These are phyloP conservation scores for Dendryphion nanum DNA, from an alignment of 2,329 filamentous ascomycete species.

Conservation along the genomic window DNA sequence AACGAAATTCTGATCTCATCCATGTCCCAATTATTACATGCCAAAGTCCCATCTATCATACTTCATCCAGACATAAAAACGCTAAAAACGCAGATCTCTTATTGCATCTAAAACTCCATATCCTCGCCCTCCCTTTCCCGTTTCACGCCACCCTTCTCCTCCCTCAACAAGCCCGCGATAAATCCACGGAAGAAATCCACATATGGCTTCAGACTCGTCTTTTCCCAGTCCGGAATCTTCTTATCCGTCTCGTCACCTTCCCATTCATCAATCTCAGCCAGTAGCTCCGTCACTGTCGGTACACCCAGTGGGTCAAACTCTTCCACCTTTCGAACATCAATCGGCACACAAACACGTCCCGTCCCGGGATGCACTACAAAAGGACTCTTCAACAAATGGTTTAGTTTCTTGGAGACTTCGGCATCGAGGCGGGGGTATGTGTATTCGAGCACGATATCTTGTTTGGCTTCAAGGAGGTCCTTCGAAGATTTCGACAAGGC, in stretches of 20 bases:
- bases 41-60: too few species aligned
- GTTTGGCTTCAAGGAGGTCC: slow-evolving; percentile 82
- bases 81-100: too few species aligned
- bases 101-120: slow-evolving; percentile 67
- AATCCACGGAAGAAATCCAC: slow-evolving; percentile 86
- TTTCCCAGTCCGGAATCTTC: slow-evolving; percentile 83
- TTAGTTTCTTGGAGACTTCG: slow-evolving; percentile 95
- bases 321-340: slow-evolving; percentile 71
- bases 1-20: slow-evolving; percentile 1
- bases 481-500: slow-evolving; percentile 70
- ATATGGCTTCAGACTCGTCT: slow-evolving; percentile 91
- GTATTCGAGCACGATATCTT: slow-evolving; percentile 95
- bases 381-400: slow-evolving; percentile 95
- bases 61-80: too few species aligned
- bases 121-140: slow-evolving; percentile 58
- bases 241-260: slow-evolving; percentile 48
- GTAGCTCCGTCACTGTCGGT: slow-evolving; percentile 81
- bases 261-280: slow-evolving; percentile 86
- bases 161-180: slow-evolving; percentile 74
- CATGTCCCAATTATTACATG: background rate
- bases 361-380: slow-evolving; percentile 97
- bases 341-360: slow-evolving; percentile 91
- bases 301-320: slow-evolving; percentile 84
- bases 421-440: slow-evolving; percentile 96
- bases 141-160: slow-evolving; percentile 54